Evolutionary conservation across 768 basidiomycete genomes (phyloP).

Genomic region (Myochromella boudieri): DNA sequence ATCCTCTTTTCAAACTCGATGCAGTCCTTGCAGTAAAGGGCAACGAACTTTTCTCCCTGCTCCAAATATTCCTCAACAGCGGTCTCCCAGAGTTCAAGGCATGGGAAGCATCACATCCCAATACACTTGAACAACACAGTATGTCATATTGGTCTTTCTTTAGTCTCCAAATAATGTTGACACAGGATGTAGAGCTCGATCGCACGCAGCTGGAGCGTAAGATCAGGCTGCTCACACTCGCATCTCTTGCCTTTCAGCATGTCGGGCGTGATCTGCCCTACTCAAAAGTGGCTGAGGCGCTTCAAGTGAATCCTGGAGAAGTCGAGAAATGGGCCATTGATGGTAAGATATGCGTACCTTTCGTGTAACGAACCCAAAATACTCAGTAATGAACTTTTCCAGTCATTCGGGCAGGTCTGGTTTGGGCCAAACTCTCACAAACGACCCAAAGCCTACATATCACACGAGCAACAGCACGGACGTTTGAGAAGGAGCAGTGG

Average conservation of each 20-base stretch:
- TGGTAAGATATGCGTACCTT: conserved; percentile 39
- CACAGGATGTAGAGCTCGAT: conserved; percentile 49
- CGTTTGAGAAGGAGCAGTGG: conserved; percentile 82
- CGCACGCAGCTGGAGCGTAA: conserved; percentile 66
- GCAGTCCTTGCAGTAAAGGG: conserved; percentile 63
- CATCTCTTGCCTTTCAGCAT: conserved; percentile 75
- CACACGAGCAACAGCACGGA: conserved; percentile 69
- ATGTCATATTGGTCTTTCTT: conserved; percentile 21
- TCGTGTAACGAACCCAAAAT: not conserved
- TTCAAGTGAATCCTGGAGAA: conserved; percentile 62
- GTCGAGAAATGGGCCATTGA: conserved; percentile 91
- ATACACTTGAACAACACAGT: conserved; percentile 59
- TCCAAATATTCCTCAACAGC: conserved; percentile 70
- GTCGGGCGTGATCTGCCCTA: conserved; percentile 76
- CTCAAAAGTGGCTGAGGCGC: conserved; percentile 59
- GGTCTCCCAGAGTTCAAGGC: conserved; percentile 60
- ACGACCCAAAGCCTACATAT: conserved; percentile 71
- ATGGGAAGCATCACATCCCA: conserved; percentile 57
- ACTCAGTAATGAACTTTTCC: conserved; percentile 7
- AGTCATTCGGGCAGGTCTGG: conserved; percentile 81
- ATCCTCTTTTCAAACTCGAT: conserved; percentile 75
- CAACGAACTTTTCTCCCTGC: conserved; percentile 71
- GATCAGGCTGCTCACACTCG: conserved; percentile 74
- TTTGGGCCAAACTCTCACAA: conserved; percentile 85
- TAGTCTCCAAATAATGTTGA: conserved; percentile 6